phyloP scores from a whole-genome alignment of 1,284 basidiomycete species.

The Kwoniella shivajii region DNA sequence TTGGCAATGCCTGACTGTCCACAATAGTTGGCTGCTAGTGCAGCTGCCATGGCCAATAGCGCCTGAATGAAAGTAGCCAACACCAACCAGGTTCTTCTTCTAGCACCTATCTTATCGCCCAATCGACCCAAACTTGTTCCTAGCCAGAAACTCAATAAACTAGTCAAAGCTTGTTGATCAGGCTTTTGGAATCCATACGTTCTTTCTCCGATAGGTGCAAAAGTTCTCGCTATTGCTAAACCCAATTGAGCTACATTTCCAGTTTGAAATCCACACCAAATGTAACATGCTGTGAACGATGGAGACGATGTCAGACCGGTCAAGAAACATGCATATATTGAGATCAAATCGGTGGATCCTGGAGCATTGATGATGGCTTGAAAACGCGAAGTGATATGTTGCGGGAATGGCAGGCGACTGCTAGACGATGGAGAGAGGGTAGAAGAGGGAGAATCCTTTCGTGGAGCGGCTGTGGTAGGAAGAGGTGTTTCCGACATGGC shows the following conservation, averaged over 20 bases:
- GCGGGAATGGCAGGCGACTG: constrained; percentile 3
- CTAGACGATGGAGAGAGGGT: neutral
- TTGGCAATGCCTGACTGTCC: constrained; percentile 59
- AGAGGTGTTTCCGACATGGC: constrained; percentile 5
- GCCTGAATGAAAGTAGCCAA: constrained; percentile 71
- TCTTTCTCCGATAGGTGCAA: constrained; percentile 59
- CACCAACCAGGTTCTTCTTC: constrained; percentile 73
- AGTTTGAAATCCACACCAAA: constrained; percentile 86
- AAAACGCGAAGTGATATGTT: neutral
- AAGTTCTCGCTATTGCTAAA: constrained; percentile 66
- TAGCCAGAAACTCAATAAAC: constrained; percentile 67
- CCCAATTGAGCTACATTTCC: constrained; percentile 61
- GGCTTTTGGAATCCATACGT: constrained; percentile 67
- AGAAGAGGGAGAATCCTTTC: constrained; percentile 5
- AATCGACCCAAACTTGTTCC: constrained; percentile 53
- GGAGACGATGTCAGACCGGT: constrained; percentile 78
- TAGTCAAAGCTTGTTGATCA: constrained; percentile 78
- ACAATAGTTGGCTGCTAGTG: constrained; percentile 64
- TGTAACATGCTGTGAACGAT: constrained; percentile 75
- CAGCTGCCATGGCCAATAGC: constrained; percentile 70
- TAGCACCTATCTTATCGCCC: constrained; percentile 63
- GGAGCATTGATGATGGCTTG: constrained; percentile 16
- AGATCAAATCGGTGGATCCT: constrained; percentile 44
- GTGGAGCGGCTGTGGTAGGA: neutral
- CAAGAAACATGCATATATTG: constrained; percentile 79